phyloP scores from a whole-genome alignment of 1,139 yeast genomes.

The Saccharomyces hybrid region DNA sequence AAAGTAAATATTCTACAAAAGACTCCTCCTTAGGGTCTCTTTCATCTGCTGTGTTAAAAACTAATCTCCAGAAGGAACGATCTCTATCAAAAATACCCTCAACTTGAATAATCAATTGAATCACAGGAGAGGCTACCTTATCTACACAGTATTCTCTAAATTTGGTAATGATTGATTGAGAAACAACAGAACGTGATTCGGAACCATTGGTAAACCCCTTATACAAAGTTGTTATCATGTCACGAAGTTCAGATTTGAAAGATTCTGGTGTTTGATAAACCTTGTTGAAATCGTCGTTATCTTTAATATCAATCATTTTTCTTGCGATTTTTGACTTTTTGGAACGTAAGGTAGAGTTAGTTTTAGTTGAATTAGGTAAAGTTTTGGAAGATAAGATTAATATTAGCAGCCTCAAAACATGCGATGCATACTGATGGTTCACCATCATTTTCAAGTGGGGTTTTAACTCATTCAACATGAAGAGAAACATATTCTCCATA shows the following conservation, averaged over 20 bases:
- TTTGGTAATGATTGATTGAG: slow-evolving; percentile 30
- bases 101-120: slow-evolving; percentile 72
- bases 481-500: slow-evolving; percentile 57
- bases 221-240: slow-evolving; percentile 36
- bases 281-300: slow-evolving; percentile 58
- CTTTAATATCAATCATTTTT: slow-evolving; percentile 84
- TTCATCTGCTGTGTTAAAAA: slow-evolving; percentile 39
- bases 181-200: slow-evolving; percentile 27
- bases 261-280: slow-evolving; percentile 66
- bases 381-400: slow-evolving; percentile 71
- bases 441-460: slow-evolving; percentile 56
- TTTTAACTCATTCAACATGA: slow-evolving; percentile 59
- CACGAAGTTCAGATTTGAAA: slow-evolving; percentile 56
- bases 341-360: slow-evolving; percentile 73
- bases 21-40: slow-evolving; percentile 64
- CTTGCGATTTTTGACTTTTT: slow-evolving; percentile 86
- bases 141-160: slow-evolving; percentile 73
- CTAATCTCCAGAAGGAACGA: slow-evolving; percentile 56
- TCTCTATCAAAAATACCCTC: slow-evolving; percentile 74
- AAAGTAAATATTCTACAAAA: slow-evolving; percentile 73
- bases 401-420: slow-evolving; percentile 67
- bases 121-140: slow-evolving; percentile 78
- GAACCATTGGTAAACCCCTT: slow-evolving; percentile 36
- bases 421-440: slow-evolving; percentile 78
- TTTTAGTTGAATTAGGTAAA: slow-evolving; percentile 66